Evolutionary conservation across 371 early-diverging fungal genomes (phyloP).

Genomic region (Syncephalastrum racemosum): DNA sequence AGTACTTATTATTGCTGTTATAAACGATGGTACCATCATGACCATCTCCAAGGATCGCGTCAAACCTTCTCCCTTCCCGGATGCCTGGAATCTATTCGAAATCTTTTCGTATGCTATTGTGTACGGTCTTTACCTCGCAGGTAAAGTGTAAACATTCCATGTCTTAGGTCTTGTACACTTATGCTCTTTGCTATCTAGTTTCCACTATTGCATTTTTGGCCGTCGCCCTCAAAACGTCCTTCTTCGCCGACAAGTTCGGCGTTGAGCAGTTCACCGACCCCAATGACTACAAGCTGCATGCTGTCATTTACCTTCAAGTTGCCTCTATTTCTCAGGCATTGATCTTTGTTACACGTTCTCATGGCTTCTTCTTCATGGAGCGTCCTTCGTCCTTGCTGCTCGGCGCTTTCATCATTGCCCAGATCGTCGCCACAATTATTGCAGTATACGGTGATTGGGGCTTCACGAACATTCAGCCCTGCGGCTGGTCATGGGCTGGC

Average conservation of each 20-base stretch:
- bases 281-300: conserved; percentile 48
- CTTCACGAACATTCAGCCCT: conserved; percentile 51
- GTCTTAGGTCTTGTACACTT: conserved; percentile 2
- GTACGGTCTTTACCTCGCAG: conserved; percentile 59
- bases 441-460: conserved; percentile 60
- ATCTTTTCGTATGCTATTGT: conserved; percentile 59
- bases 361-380: conserved; percentile 51
- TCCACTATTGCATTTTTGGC: conserved; percentile 59
- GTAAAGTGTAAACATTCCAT: too few relatives aligned
- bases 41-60: conserved; percentile 65
- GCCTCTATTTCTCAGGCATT: conserved; percentile 55
- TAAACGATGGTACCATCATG: conserved; percentile 67
- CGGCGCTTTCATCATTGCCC: conserved; percentile 53
- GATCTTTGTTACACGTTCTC: conserved; percentile 58
- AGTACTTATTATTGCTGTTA: conserved; percentile 62
- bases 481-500: conserved; percentile 58
- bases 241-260: conserved; percentile 50
- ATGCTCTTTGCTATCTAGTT: conserved; percentile 54
- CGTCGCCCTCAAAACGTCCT: conserved; percentile 40
- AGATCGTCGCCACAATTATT: conserved; percentile 55
- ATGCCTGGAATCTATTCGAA: conserved; percentile 60
- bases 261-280: conserved; percentile 25
- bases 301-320: conserved; percentile 56
- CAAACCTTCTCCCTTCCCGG: conserved; percentile 56
- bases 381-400: conserved; percentile 49